These are phyloP conservation scores for Posidonia australis DNA, from an alignment of 106 monocot genomes.

Conservation along the genomic window DNA sequence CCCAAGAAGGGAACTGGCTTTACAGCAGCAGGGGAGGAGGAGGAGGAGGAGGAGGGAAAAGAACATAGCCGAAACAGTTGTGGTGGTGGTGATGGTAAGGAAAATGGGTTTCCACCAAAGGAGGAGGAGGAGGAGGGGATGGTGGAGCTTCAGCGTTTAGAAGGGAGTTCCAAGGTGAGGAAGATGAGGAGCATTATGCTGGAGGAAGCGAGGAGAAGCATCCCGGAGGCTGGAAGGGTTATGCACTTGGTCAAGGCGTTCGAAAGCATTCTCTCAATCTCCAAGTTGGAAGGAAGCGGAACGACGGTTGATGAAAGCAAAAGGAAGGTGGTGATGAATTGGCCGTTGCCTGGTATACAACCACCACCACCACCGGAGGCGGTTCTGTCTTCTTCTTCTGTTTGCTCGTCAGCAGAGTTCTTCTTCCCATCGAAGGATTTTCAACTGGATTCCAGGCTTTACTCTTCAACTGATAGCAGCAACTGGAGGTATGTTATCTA, in stretches of 20 bases:
- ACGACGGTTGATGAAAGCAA: slow-evolving; percentile 18
- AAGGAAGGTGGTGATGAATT: slow-evolving; percentile 16
- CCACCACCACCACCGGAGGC: slow-evolving; percentile 2
- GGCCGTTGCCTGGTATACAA: slow-evolving; percentile 49
- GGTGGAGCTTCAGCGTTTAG: not conserved
- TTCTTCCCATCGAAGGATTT: slow-evolving; percentile 14
- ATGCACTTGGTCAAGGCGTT: slow-evolving; percentile 86
- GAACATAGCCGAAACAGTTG: not conserved
- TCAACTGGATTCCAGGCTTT: slow-evolving; percentile 27
- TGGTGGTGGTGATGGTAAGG: not conserved
- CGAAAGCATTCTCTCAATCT: slow-evolving; percentile 51
- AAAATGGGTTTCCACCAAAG: not conserved
- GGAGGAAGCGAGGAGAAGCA: slow-evolving; percentile 48
- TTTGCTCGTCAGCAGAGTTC: slow-evolving; percentile 34
- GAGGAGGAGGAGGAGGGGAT: not conserved
- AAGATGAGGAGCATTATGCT: slow-evolving; percentile 51
- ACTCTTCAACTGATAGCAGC: slow-evolving; percentile 46
- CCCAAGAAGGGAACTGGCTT: not conserved
- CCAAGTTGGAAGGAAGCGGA: slow-evolving; percentile 15
- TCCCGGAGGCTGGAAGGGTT: slow-evolving; percentile 70
- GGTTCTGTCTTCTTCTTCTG: slow-evolving; percentile 4
- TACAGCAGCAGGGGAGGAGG: not conserved
- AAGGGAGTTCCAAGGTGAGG: slow-evolving; percentile 18
- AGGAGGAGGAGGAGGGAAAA: not conserved
- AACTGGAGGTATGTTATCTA: slow-evolving; percentile 30